Conservation (phyloP, 176 grass and related monocot genomes). For the Tuctoria greenei region DNA sequence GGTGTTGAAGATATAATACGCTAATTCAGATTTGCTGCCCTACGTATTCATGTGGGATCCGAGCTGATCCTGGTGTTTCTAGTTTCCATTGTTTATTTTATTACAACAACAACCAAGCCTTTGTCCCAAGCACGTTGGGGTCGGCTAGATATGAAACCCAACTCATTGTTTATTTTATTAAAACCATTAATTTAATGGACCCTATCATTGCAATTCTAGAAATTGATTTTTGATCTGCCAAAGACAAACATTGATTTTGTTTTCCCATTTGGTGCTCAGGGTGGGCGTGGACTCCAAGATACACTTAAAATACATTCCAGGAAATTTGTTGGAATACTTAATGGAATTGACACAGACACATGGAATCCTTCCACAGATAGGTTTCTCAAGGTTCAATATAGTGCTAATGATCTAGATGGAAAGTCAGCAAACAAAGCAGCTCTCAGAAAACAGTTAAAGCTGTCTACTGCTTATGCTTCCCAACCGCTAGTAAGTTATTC, state of each 20-base stretch:
- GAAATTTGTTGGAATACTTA: slow-evolving; percentile 96
- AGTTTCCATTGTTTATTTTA: slow-evolving; percentile 5
- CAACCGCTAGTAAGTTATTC: slow-evolving; percentile 61
- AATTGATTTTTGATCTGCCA: not conserved
- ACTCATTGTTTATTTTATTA: too few relatives aligned
- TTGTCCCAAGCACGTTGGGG: too few relatives aligned
- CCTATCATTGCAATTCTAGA: not conserved
- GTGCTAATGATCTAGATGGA: slow-evolving; percentile 67
- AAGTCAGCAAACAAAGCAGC: slow-evolving; percentile 78
- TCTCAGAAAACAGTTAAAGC: slow-evolving; percentile 65
- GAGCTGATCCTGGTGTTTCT: not conserved
- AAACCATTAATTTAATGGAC: not conserved
- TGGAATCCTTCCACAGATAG: slow-evolving; percentile 91
- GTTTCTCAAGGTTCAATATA: slow-evolving; percentile 67
- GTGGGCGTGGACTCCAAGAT: slow-evolving; percentile 81
- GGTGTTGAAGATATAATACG: slow-evolving; percentile 5
- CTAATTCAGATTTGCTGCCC: slow-evolving; percentile 31
- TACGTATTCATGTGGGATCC: not conserved
- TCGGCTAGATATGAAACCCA: too few relatives aligned
- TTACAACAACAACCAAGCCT: too few relatives aligned
- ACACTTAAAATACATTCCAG: slow-evolving; percentile 78
- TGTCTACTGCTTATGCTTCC: slow-evolving; percentile 58
- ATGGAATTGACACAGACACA: slow-evolving; percentile 89
- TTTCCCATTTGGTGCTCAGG: slow-evolving; percentile 40
- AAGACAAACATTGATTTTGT: slow-evolving; percentile 8